Evolutionary conservation across 495 filamentous ascomycete genomes (phyloP).

Genomic region (Aspergillus leporis): DNA sequence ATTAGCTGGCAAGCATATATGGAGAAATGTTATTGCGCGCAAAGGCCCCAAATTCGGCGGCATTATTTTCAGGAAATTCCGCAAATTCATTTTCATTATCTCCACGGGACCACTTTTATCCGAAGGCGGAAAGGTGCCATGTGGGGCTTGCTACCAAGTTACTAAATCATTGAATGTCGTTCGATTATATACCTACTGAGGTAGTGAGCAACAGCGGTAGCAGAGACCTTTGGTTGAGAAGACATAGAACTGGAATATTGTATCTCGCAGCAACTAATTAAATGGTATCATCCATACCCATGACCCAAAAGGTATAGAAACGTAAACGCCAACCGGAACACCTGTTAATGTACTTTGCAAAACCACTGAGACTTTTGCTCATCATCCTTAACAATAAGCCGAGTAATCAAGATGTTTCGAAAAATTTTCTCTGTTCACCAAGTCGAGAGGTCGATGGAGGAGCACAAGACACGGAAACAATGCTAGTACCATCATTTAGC

Average conservation of each 20-base stretch:
- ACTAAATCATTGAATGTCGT: background rate
- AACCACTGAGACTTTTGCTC: background rate
- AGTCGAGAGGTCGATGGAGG: background rate
- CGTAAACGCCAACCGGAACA: conserved; percentile 2
- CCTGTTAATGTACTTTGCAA: background rate
- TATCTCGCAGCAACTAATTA: conserved; percentile 5
- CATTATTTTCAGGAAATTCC: conserved; percentile 14
- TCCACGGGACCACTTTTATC: conserved; percentile 38
- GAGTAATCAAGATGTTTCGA: background rate
- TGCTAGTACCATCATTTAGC: conserved; percentile 5
- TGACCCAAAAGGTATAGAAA: background rate
- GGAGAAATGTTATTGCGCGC: conserved; percentile 21
- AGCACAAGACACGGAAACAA: background rate
- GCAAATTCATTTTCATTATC: conserved; percentile 35
- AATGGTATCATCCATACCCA: conserved; percentile 1
- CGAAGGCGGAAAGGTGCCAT: conserved; percentile 23
- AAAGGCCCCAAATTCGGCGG: conserved; percentile 14
- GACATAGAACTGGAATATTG: background rate
- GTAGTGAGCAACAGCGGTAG: too few relatives aligned
- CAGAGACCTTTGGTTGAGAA: background rate
- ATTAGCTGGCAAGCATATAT: background rate
- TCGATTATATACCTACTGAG: background rate
- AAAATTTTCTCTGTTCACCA: background rate
- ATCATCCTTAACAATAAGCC: background rate
- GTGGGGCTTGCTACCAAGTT: background rate